A percentile compares a stretch with the other conserved stretches of the same genome.
Evolutionary conservation across 805 yeast species (phyloP).

Genomic region (Saccharomycopsis sp.): DNA sequence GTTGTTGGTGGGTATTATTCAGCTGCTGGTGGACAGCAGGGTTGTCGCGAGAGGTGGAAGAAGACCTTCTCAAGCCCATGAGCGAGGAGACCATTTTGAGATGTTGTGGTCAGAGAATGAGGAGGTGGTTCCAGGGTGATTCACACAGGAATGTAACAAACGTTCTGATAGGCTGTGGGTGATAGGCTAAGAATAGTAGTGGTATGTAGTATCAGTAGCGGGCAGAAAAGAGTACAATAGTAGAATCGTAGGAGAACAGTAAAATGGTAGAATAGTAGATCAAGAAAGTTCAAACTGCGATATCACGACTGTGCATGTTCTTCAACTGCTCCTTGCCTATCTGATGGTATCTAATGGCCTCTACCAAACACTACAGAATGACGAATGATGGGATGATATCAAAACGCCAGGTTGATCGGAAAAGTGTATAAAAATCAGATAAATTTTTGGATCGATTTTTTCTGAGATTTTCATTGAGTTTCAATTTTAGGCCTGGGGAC

Average conservation of each 20-base stretch:
- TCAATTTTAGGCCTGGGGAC: too few species aligned
- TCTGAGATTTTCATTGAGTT: background rate
- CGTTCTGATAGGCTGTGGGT: background rate
- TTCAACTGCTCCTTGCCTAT: too few species aligned
- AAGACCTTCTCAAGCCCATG: slow-evolving; percentile 1
- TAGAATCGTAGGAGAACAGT: too few species aligned
- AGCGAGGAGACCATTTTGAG: background rate
- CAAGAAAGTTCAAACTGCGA: too few species aligned
- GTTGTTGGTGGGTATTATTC: too few species aligned
- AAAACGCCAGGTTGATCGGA: background rate
- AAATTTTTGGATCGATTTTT: background rate
- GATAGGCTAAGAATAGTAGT: too few species aligned
- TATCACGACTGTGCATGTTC: too few species aligned
- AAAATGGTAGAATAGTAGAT: too few species aligned
- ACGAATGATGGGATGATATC: background rate
- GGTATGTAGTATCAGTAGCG: too few species aligned
- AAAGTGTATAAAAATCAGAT: background rate
- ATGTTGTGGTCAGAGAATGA: background rate
- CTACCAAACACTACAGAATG: too few species aligned
- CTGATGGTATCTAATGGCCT: too few species aligned
- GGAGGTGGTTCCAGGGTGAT: background rate
- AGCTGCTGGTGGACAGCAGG: background rate
- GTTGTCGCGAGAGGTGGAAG: background rate
- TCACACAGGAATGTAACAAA: background rate
- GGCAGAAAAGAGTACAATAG: too few species aligned